A percentile compares a stretch with the other conserved stretches of the same genome.
These are phyloP conservation scores for Larix kaempferi DNA, from an alignment of 75 land plant genomes.

Conservation along the genomic window DNA sequence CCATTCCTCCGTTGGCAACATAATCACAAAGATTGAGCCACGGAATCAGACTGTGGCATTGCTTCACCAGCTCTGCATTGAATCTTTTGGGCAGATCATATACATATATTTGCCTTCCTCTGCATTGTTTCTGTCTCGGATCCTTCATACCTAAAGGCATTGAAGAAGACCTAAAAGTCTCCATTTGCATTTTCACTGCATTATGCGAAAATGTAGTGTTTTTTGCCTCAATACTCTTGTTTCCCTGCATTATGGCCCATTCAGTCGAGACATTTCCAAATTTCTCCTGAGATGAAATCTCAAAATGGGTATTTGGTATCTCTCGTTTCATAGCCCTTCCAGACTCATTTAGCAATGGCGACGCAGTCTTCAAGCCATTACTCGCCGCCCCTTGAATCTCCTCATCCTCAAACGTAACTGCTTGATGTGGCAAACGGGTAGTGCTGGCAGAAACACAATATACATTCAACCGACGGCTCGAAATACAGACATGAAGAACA, in stretches of 20 bases:
- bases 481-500: neutral
- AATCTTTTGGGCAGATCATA: slow-evolving; percentile 22
- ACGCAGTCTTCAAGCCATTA: too few species aligned
- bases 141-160: neutral
- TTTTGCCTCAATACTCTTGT: too few species aligned
- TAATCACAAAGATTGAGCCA: slow-evolving; percentile 46
- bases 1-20: slow-evolving; percentile 46
- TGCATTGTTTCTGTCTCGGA: neutral
- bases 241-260: too few species aligned
- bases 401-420: neutral
- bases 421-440: neutral
- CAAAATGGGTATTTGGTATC: too few species aligned
- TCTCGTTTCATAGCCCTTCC: too few species aligned
- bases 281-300: neutral
- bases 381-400: too few species aligned
- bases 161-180: neutral
- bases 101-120: slow-evolving; percentile 7
- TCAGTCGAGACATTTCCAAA: neutral
- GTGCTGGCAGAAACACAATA: neutral
- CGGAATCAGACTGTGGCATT: slow-evolving; percentile 23
- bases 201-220: neutral
- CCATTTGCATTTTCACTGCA: neutral
- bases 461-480: neutral
- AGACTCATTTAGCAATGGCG: too few species aligned
- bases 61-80: slow-evolving; percentile 16